Evolutionary conservation across 768 basidiomycete species (phyloP), one percentile per base, ranked within the genome.

Genomic region (Boletus reticulatus): DNA sequence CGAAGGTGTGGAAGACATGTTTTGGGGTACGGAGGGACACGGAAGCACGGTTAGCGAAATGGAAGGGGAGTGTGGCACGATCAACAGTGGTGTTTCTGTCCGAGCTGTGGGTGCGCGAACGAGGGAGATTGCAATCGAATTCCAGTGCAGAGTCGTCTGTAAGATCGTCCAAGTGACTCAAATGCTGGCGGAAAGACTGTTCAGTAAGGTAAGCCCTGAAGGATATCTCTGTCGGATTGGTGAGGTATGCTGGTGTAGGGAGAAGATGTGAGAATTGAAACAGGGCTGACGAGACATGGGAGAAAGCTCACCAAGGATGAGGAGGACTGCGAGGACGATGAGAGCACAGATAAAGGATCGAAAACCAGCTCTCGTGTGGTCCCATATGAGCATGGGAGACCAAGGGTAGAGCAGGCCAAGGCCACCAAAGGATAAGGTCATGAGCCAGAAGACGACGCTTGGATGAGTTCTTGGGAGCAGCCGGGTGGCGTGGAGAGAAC

Each of bases 171-270:
- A 97, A 83, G 52, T 87, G 87, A 57, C 85, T 91, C 57, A 98
- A 82, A 71, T 98, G 94, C 52, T 92, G 90, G 50, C 95, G 91
- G 72, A 99, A 98, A 24, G 94, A 95, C 67, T 92, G 91, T 67
- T 97, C 94, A n/a, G 95, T 98, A 62, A 98, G 86, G 75, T 92
- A 95, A 19, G 93, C 80, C 50, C 95, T 86, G 74, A 99, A 98
- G 8, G 94, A 94, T 45, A 86, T 86, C 73, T 98, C 94, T 53
- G 88, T 85, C 22, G 96, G 96, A 72, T 98, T 98, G 34, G 94
- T 92, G 69, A 95, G 83, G 77, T 94, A 94, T 46, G 95, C 96
- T 98, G 76, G 43, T 57, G 43, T 44, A 38, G 5, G 27, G 48
- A 22, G 22, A 22, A 20, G 13, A 34, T 7, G 32, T 37, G 31